Evolutionary conservation across 192 early-diverging fungal species (phyloP), one percentile per base, ranked within the genome.

Genomic region (Neocallimastix lanati): DNA sequence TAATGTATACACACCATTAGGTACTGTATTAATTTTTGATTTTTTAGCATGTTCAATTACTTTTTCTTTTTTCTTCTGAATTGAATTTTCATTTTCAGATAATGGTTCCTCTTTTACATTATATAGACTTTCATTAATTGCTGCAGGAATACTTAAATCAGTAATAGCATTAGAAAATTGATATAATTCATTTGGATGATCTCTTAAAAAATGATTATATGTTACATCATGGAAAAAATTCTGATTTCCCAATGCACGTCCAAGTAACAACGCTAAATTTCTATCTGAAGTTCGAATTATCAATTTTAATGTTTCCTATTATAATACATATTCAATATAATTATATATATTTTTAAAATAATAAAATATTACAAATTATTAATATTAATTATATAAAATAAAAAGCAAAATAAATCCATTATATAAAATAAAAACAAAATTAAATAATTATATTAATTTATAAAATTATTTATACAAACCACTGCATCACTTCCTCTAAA

Each of bases 401-500:
- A n/a, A n/a, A n/a, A n/a, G n/a, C n/a, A n/a, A n/a, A n/a, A n/a
- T n/a, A n/a, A n/a, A n/a, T n/a, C n/a, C n/a, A n/a, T n/a, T n/a
- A n/a, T n/a, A n/a, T n/a, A n/a, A n/a, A n/a, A n/a, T n/a, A n/a
- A n/a, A n/a, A n/a, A n/a, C n/a, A n/a, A n/a, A n/a, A n/a, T n/a
- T n/a, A n/a, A n/a, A n/a, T n/a, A n/a, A n/a, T n/a, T n/a, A n/a
- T n/a, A n/a, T n/a, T n/a, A n/a, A n/a, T n/a, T n/a, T n/a, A n/a
- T n/a, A n/a, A n/a, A n/a, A n/a, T n/a, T n/a, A n/a, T n/a, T n/a
- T n/a, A n/a, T n/a, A n/a, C n/a, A n/a, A n/a, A 94, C 93, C 79
- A 98, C 94, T 37, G 93, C 96, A 28, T 96, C 93, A 78, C 88
- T 86, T 29, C 97, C 97, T 78, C 92, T 88, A 85, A 98, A 97